Base-by-base conservation (phyloP, 1,284 basidiomycete species). In the Trametes hirsuta region DNA sequence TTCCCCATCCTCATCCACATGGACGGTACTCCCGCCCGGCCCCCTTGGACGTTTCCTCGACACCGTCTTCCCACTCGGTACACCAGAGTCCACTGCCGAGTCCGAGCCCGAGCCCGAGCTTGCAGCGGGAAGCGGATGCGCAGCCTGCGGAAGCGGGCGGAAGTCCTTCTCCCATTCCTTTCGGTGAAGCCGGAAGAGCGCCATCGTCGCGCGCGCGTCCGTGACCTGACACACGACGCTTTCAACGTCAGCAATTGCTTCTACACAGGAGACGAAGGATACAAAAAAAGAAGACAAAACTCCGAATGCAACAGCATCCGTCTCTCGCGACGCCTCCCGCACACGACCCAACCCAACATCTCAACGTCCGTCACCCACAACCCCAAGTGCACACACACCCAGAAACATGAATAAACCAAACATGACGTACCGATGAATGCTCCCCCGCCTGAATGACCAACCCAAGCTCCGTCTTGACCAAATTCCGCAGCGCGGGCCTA, bases 181-280 rank as follows among this genome's bases (percentile, higher is more conserved):
- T 69, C 92, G 90, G 73, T 97, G 84, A n/a, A 97, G 74, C 6
- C 95, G 83, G 75, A 93, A 99, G 24, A 98, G 79, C 0, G 94
- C 96, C 95, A 99, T 98, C 0, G 97, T 95, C 0, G 96, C 95
- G 48, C 95, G 83, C 1, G 97, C 96, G 72, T 99, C 96, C 24
- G 88, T 94, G 6, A 97, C 86, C 94, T 96, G 41, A 5, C 15
- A 11, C 22, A 6, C 18, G 18, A 24, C 11, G 11, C 18, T 10
- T 12, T 24, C 2, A 47, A 10, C 6, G 21, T 30, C 15, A 24
- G 18, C 18, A 18, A 18, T 18, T 18, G 18, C 18, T 18, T 18
- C 18, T 15, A n/a, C n/a, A n/a, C 42, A 15, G 14, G 1, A 5
- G 22, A 14, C 54, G 55, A 40, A 54, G 39, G 10, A 37, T 5